Percentiles rank a stretch among this genome's conserved stretches.
Conservation (phyloP, 352 stramenopile species). For the Pythium apleroticum region DNA sequence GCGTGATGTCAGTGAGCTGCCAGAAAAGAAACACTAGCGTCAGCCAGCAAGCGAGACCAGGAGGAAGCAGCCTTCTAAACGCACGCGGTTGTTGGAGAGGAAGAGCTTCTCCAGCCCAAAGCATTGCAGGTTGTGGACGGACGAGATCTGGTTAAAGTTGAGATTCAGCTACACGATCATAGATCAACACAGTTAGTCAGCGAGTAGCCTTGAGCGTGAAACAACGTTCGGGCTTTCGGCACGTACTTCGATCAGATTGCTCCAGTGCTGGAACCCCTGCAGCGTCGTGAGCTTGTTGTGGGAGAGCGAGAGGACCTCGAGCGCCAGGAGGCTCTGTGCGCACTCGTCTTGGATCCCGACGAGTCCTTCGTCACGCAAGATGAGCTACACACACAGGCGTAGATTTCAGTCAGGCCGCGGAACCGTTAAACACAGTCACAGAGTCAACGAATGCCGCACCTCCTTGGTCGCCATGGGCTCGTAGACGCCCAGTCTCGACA, state of each 20-base stretch:
- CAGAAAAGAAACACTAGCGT: background rate
- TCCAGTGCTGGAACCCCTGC: constrained; percentile 62
- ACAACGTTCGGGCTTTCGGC: background rate
- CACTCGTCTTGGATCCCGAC: constrained; percentile 48
- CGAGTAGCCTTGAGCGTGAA: background rate
- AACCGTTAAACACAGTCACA: too few species aligned
- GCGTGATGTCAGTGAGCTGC: constrained; percentile 30
- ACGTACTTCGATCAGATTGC: constrained; percentile 70
- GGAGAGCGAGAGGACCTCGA: constrained; percentile 83
- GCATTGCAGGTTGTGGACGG: constrained; percentile 35
- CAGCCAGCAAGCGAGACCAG: background rate
- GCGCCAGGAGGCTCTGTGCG: constrained; percentile 49
- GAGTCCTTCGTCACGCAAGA: constrained; percentile 67
- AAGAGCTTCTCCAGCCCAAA: constrained; percentile 40
- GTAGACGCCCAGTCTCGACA: constrained; percentile 58
- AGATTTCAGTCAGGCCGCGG: background rate
- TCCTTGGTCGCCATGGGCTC: constrained; percentile 64
- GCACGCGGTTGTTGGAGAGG: constrained; percentile 34
- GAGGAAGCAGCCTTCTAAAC: background rate
- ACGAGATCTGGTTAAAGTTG: constrained; percentile 46
- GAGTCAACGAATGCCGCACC: too few species aligned
- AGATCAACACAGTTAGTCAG: background rate
- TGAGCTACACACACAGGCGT: constrained; percentile 43
- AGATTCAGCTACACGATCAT: constrained; percentile 33
- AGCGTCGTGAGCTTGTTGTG: constrained; percentile 71